These are phyloP conservation scores for Ophiocordyceps sinensis DNA, from an alignment of 2,329 filamentous ascomycete species.

Conservation along the genomic window DNA sequence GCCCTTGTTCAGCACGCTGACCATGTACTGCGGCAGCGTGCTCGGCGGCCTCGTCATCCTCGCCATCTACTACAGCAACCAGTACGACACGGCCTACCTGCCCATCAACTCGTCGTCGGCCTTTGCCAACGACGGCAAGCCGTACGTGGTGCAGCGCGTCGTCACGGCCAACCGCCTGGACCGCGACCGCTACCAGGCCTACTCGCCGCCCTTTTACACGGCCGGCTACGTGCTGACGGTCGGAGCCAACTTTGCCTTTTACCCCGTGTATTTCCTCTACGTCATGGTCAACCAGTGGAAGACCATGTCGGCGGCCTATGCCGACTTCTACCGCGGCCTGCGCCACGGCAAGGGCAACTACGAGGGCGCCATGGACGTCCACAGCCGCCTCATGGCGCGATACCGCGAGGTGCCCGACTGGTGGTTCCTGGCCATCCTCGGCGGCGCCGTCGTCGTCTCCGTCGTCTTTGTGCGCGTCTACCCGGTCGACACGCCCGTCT, in stretches of 20 bases:
- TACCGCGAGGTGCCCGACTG: conserved; percentile 30
- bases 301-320: conserved; percentile 18
- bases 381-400: conserved; percentile 23
- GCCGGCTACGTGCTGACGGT: conserved; percentile 25
- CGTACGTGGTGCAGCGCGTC: conserved; percentile 19
- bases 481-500: conserved; percentile 17
- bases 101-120: conserved; percentile 29
- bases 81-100: conserved; percentile 27
- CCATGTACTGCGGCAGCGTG: conserved; percentile 18
- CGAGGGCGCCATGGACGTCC: conserved; percentile 24
- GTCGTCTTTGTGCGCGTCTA: conserved; percentile 13
- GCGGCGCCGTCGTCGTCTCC: conserved; percentile 16
- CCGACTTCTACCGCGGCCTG: conserved; percentile 23
- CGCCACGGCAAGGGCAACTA: conserved; percentile 24
- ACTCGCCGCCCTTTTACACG: conserved; percentile 29
- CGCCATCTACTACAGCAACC: conserved; percentile 26
- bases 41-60: conserved; percentile 23
- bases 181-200: conserved; percentile 22
- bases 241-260: conserved; percentile 28
- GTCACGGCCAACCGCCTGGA: conserved; percentile 23
- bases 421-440: conserved; percentile 29
- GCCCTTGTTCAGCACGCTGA: conserved; percentile 24
- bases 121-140: conserved; percentile 26
- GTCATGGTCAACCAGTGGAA: conserved; percentile 21
- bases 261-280: conserved; percentile 27